Conservation (phyloP, 805 yeast species). For the Millerago galiae region DNA sequence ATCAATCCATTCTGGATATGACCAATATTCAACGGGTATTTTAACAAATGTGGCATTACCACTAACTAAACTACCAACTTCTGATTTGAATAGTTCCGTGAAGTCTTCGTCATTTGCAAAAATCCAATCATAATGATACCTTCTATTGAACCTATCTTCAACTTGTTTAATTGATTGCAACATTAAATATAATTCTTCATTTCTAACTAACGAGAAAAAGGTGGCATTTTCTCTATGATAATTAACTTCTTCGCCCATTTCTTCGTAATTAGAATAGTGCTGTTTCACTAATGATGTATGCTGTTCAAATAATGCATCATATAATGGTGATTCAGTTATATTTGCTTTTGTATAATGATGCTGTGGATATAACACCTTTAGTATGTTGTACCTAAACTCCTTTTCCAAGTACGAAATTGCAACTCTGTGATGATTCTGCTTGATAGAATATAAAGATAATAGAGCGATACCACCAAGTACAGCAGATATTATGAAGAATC, state of each 20-base stretch:
- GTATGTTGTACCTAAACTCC: slow-evolving; percentile 13
- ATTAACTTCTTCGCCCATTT: background rate
- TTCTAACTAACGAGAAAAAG: slow-evolving; percentile 64
- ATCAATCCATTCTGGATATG: slow-evolving; percentile 81
- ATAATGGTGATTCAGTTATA: slow-evolving; percentile 12
- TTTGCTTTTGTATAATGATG: slow-evolving; percentile 18
- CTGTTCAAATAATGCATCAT: slow-evolving; percentile 12
- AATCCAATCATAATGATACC: slow-evolving; percentile 89
- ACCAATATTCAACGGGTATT: slow-evolving; percentile 82
- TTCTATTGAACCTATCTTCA: slow-evolving; percentile 67
- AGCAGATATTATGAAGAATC: background rate
- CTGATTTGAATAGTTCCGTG: slow-evolving; percentile 68
- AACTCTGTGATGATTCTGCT: slow-evolving; percentile 17
- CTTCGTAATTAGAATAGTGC: background rate
- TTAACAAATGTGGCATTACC: slow-evolving; percentile 74
- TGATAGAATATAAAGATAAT: slow-evolving; percentile 6
- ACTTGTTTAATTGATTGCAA: slow-evolving; percentile 54
- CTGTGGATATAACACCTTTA: slow-evolving; percentile 21
- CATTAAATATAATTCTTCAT: slow-evolving; percentile 52
- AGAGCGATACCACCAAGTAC: background rate
- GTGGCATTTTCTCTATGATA: slow-evolving; percentile 48
- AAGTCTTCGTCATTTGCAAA: slow-evolving; percentile 87
- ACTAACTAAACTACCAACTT: slow-evolving; percentile 62
- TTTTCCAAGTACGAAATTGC: slow-evolving; percentile 17
- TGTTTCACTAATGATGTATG: background rate